Conservation (phyloP, 371 early-diverging fungal species). For the Mortierella sp. region DNA sequence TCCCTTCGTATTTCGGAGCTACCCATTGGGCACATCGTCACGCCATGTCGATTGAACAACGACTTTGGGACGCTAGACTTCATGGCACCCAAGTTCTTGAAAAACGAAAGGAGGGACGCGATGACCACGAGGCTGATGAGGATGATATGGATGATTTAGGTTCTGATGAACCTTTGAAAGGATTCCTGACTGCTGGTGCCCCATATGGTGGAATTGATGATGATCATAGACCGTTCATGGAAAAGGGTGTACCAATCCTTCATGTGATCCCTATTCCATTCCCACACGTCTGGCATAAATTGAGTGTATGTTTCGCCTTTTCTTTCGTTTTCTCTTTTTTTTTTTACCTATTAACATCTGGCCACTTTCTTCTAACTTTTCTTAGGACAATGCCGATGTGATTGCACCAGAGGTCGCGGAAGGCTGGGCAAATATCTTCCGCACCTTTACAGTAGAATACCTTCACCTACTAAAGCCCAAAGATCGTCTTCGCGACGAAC, state of each 20-base stretch:
- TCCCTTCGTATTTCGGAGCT: slow-evolving; percentile 70
- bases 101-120: slow-evolving; percentile 34
- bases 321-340: too few species aligned
- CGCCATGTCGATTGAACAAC: slow-evolving; percentile 62
- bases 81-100: slow-evolving; percentile 38
- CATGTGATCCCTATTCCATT: slow-evolving; percentile 94
- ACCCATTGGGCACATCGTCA: slow-evolving; percentile 73
- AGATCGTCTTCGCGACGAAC: slow-evolving; percentile 36
- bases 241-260: slow-evolving; percentile 84
- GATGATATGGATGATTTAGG: slow-evolving; percentile 47
- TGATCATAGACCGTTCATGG: slow-evolving; percentile 93
- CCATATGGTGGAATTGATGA: slow-evolving; percentile 76
- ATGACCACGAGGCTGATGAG: slow-evolving; percentile 8
- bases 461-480: slow-evolving; percentile 57
- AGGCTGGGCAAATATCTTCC: slow-evolving; percentile 65
- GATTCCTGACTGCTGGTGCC: slow-evolving; percentile 52
- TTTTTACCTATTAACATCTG: background rate
- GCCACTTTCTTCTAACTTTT: background rate
- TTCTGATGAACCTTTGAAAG: slow-evolving; percentile 56
- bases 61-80: slow-evolving; percentile 57
- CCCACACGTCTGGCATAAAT: slow-evolving; percentile 92
- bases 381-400: slow-evolving; percentile 60
- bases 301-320: slow-evolving; percentile 58
- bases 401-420: slow-evolving; percentile 60
- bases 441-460: slow-evolving; percentile 69